Conservation (phyloP, 306 rosid species). For the Cicer yamashitae region DNA sequence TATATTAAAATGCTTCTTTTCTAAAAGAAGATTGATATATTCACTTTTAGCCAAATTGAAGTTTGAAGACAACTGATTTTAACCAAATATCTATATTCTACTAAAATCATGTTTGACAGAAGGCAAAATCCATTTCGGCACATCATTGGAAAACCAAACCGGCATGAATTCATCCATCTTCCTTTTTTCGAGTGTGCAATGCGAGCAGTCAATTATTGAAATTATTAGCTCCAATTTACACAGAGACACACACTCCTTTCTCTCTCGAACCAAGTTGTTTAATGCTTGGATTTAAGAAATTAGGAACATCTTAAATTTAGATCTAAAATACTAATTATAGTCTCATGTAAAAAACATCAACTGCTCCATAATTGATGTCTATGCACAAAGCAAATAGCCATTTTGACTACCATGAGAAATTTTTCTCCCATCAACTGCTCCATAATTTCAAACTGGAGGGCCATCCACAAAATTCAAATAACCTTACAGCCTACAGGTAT, state of each 20-base stretch:
- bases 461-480: conserved; percentile 30
- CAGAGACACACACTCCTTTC: too few species aligned
- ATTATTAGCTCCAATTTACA: too few species aligned
- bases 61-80: background rate
- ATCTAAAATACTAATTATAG: conserved; percentile 33
- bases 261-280: too few species aligned
- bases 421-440: conserved; percentile 29
- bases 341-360: conserved; percentile 42
- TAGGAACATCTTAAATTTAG: conserved; percentile 30
- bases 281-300: background rate
- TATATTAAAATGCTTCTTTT: too few species aligned
- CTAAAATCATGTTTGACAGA: too few species aligned
- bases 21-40: background rate
- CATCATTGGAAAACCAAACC: too few species aligned
- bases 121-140: too few species aligned
- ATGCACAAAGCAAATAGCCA: conserved; percentile 24
- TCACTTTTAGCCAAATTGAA: background rate
- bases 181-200: too few species aligned
- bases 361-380: too few species aligned
- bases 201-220: too few species aligned
- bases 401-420: conserved; percentile 26
- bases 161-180: too few species aligned
- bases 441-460: conserved; percentile 14
- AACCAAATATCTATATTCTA: too few species aligned
- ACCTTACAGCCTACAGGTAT: background rate